phyloP scores from a whole-genome alignment of 441 rosid species.

The Adansonia rubrostipa region DNA sequence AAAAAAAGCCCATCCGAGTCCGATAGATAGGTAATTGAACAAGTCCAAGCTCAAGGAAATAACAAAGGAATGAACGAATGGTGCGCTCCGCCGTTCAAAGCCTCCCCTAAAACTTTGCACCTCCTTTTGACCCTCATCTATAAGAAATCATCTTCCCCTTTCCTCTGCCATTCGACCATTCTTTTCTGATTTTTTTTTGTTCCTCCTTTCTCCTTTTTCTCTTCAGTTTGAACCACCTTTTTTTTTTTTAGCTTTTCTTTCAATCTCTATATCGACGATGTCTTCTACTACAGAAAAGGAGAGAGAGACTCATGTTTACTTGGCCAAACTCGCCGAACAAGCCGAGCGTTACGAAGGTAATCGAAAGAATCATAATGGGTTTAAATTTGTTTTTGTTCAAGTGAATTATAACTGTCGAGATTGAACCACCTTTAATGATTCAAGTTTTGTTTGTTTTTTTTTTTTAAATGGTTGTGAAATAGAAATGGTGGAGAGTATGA shows the following conservation, averaged over 20 bases:
- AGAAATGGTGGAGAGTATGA: slow-evolving; percentile 99
- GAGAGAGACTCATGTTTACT: slow-evolving; percentile 80
- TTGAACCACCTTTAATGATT: neutral
- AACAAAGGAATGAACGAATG: neutral
- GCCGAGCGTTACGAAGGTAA: slow-evolving; percentile 97
- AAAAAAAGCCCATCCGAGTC: neutral
- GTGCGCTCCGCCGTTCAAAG: neutral
- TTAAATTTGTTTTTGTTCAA: neutral
- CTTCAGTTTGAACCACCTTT: neutral
- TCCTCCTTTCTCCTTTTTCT: neutral
- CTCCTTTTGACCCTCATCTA: neutral
- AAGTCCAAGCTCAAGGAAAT: neutral
- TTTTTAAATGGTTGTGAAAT: slow-evolving; percentile 16
- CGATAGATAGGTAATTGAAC: slow-evolving; percentile 15
- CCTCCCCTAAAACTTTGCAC: slow-evolving; percentile 17
- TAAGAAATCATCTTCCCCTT: slow-evolving; percentile 17
- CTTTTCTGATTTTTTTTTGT: neutral
- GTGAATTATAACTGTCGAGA: neutral
- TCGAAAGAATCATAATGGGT: neutral
- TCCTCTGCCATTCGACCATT: slow-evolving; percentile 8
- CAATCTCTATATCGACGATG: slow-evolving; percentile 36
- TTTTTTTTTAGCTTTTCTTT: neutral
- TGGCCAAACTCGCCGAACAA: slow-evolving; percentile 96
- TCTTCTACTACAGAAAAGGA: slow-evolving; percentile 73
- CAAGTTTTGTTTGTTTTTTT: neutral